Evolutionary conservation across 495 filamentous ascomycete genomes (phyloP).

Genomic region (Jackrogersella minutella): DNA sequence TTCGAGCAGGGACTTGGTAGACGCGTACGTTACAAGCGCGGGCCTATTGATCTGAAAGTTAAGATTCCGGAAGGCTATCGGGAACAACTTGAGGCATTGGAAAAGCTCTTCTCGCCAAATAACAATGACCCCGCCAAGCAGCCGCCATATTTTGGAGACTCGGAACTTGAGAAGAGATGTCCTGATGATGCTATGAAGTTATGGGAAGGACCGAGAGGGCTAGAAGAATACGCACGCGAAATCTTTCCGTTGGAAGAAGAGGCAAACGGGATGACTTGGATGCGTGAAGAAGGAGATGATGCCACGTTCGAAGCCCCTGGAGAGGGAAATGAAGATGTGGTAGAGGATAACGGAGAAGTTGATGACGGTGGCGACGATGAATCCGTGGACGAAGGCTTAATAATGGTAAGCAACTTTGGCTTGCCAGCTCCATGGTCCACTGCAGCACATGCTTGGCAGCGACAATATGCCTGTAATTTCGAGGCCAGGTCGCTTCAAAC

Average conservation of each 20-base stretch:
- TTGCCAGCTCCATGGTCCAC: neutral
- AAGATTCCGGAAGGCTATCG: conserved; percentile 89
- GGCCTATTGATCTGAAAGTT: conserved; percentile 83
- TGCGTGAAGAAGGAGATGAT: conserved; percentile 61
- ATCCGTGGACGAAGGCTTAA: conserved; percentile 54
- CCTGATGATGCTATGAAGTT: conserved; percentile 77
- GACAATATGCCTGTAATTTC: neutral
- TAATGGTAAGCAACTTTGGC: conserved; percentile 45
- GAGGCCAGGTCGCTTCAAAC: neutral
- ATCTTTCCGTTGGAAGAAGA: conserved; percentile 95
- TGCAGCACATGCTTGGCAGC: neutral
- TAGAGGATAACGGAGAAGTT: conserved; percentile 39
- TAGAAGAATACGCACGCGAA: conserved; percentile 96
- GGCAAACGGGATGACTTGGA: conserved; percentile 92
- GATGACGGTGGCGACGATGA: conserved; percentile 47
- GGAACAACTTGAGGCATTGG: conserved; percentile 80
- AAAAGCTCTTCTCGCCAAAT: conserved; percentile 66
- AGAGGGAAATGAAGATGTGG: conserved; percentile 44
- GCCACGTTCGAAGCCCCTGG: conserved; percentile 26
- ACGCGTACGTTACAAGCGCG: conserved; percentile 76
- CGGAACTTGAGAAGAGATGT: conserved; percentile 63
- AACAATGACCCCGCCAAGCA: conserved; percentile 63
- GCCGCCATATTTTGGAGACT: conserved; percentile 63
- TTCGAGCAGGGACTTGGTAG: conserved; percentile 82
- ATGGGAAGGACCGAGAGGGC: conserved; percentile 89